phyloP scores from a whole-genome alignment of 1,139 yeast species.

The Kurtzmaniella quercitrusa region DNA sequence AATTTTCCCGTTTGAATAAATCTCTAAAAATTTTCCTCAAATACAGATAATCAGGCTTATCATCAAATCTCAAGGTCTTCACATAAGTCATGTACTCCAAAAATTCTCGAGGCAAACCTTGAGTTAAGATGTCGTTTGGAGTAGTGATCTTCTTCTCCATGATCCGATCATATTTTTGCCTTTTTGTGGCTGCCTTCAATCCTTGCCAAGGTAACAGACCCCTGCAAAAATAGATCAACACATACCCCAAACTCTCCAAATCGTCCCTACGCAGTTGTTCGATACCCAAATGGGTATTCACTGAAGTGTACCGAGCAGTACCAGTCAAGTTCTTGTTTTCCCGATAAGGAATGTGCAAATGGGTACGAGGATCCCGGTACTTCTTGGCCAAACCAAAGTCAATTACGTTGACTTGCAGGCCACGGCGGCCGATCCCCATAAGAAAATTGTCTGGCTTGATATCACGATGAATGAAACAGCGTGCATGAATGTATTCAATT shows the following conservation, averaged over 20 bases:
- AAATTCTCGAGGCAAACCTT: slow-evolving; percentile 90
- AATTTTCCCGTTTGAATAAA: slow-evolving; percentile 81
- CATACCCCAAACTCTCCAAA: slow-evolving; percentile 92
- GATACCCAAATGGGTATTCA: slow-evolving; percentile 93
- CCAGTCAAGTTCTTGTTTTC: slow-evolving; percentile 96
- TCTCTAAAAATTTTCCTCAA: slow-evolving; percentile 88
- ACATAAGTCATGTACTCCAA: slow-evolving; percentile 85
- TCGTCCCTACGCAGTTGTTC: slow-evolving; percentile 97
- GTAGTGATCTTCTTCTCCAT: slow-evolving; percentile 96
- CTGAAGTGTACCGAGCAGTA: slow-evolving; percentile 94
- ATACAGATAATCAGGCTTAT: slow-evolving; percentile 91
- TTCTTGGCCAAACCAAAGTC: slow-evolving; percentile 97
- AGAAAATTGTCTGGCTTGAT: slow-evolving; percentile 95
- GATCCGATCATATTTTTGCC: slow-evolving; percentile 94
- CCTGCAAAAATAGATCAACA: slow-evolving; percentile 87
- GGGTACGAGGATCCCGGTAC: slow-evolving; percentile 92
- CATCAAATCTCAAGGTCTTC: slow-evolving; percentile 88
- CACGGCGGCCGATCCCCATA: slow-evolving; percentile 95
- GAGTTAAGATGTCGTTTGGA: slow-evolving; percentile 81
- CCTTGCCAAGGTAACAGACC: slow-evolving; percentile 99
- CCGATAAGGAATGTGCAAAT: slow-evolving; percentile 91
- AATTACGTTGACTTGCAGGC: slow-evolving; percentile 91
- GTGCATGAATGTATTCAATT: slow-evolving; percentile 90
- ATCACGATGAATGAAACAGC: slow-evolving; percentile 88
- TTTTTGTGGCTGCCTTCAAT: slow-evolving; percentile 91